Evolutionary conservation across 192 early-diverging fungal genomes (phyloP), one percentile per base, ranked within the genome.

Genomic region (Entomortierella beljakovae): DNA sequence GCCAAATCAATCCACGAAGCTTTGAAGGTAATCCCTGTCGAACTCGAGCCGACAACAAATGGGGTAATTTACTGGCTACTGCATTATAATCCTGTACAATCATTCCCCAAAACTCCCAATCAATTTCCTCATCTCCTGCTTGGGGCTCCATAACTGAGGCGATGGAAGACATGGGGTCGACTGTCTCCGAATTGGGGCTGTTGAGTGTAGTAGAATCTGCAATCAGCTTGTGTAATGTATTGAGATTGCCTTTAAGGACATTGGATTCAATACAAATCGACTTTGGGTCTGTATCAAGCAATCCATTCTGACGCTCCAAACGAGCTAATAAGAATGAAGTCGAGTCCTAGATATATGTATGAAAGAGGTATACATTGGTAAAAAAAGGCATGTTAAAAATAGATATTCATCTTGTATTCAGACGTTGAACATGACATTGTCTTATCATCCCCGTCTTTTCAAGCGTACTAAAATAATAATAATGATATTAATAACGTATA

Each of bases 1-100:
- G 95, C 97, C 96, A 98, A 26, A 97, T 88, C 35, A 92, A 86
- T 51, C 96, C 96, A 54, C 97, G 92, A 38, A 99, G 80, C 32
- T 87, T 82, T 31, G 89, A 86, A 10, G 97, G 97, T 10, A 99
- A 85, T 2, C 97, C 97, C 51, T 82, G 81, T 38, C 90, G 88
- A 15, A 96, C 83, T 70, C 92, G 86, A 29, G 89, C 86, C 2
- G 90, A 84, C 10, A 96, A 80, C 16, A 91, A 75, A 31, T 90
- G 85, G 20, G 93, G 88, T 43, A 94, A 71, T 64, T 88, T 90
- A 57, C 85, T 83, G 11, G 90, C 90, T 0, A 93, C 89, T 23
- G 84, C 83, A 22, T 90, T 87, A 80, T 92, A 96, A 73, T 94
- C 90, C 62, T 91, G 88, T 32, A 96, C 90, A 35, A 95, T 84